Evolutionary conservation across 306 rosid genomes (phyloP).

Genomic region (Cucurbita argyrosperma): DNA sequence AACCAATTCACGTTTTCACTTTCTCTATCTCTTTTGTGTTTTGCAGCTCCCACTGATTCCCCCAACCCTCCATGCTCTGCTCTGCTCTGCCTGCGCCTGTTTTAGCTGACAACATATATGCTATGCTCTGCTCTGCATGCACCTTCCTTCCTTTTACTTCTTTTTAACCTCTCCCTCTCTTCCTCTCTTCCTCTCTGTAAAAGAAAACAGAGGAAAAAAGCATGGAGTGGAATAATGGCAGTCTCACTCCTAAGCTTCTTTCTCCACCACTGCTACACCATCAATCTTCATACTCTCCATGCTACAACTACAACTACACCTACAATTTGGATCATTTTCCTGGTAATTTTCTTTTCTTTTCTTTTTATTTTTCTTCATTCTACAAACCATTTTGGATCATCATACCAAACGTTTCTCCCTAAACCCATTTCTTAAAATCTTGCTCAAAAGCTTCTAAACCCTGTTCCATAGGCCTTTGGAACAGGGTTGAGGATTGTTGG

Average conservation of each 20-base stretch:
- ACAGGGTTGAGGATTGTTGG: too few relatives aligned
- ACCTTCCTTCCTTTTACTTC: too few relatives aligned
- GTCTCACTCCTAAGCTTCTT: conserved; percentile 11
- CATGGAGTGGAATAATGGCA: conserved; percentile 69
- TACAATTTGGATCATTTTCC: conserved; percentile 37
- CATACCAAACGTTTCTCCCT: neutral
- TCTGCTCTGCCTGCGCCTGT: too few relatives aligned
- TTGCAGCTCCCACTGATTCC: too few relatives aligned
- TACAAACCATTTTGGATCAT: neutral
- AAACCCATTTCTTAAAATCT: neutral
- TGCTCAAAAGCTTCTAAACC: too few relatives aligned
- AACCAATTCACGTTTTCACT: neutral
- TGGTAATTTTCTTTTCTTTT: conserved; percentile 21
- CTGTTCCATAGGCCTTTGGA: too few relatives aligned
- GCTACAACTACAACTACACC: conserved; percentile 17
- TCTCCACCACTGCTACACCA: conserved; percentile 15
- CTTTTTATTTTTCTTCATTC: neutral
- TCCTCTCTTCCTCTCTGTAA: too few relatives aligned
- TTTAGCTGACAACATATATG: too few relatives aligned
- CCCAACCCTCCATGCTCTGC: too few relatives aligned
- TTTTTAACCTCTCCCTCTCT: too few relatives aligned
- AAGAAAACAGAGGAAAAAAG: neutral
- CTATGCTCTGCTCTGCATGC: too few relatives aligned
- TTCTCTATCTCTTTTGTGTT: too few relatives aligned
- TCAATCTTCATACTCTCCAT: conserved; percentile 30